Base-by-base conservation (phyloP, 2,329 filamentous ascomycete species). In the Hirsutella rhossiliensis region DNA sequence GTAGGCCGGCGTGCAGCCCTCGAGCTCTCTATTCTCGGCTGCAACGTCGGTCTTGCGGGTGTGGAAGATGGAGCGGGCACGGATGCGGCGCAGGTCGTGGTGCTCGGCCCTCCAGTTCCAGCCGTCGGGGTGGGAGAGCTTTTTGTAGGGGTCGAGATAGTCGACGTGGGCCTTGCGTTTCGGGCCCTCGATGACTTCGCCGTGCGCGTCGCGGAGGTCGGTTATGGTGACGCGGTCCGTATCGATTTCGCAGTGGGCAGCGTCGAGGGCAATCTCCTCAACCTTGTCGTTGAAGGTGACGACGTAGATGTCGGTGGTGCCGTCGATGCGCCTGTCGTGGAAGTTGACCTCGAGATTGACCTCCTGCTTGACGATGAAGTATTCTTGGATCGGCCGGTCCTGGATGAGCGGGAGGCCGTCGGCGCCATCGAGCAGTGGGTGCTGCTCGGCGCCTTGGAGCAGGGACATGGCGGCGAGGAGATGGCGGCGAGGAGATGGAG, bases 321-420 rank as follows among this genome's bases (percentile, higher is more conserved):
- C 92, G 48, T 76, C 80, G 56, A 97, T 67, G 56, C 73, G 76
- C 62, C 81, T 82, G 43, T 76, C 77, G 50, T 76, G 73, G 60
- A 98, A 94, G 65, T 94, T 85, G 58, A 98, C 72, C 55, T 97
- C 89, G 47, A 98, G 72, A 55, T 88, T 82, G 41, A 98, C 82
- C 60, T 86, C 85, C 65, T 97, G 90, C 64, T 88, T 83, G 44
- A 87, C 73, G 46, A 97, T 67, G 36, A 73, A 68, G 45, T 66
- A 69, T 23, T 66, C 62, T 15, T 63, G 60, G 3, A 66, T 52
- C 5, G 61, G 58, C 9, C 50, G 47, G 47, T 68, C 65, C 41
- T 62, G 50, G 29, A 61, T 51, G 6, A 60, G 60, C 11, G 56
- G 55, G 6, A 63, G 45, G 38, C 56, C 57, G 42, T 62, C 61